Evolutionary conservation across 495 filamentous ascomycete species (phyloP), one percentile per base, ranked within the genome.

Genomic region (Echria macrotheca): DNA sequence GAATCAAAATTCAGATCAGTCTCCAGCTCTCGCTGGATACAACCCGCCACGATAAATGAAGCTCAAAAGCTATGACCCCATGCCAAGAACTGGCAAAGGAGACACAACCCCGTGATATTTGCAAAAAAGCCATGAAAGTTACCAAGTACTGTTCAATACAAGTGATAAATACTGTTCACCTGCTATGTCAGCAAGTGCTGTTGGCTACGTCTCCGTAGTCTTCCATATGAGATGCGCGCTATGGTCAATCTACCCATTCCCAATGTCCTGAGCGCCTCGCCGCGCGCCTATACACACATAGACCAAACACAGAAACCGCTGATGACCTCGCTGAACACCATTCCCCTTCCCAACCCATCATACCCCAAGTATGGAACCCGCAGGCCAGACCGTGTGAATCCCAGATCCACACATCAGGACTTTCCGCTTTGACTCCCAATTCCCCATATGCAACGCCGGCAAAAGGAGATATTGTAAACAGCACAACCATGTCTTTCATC

Each of bases 401-500:
- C 35, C 21, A 9, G 35, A 37, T 9, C 35, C 35, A 37, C 17
- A 9, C 35, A 14, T 6, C 2, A 37, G 21, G 8, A 14, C 35
- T 18, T 17, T 39, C 36, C n/a, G 10, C 18, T 10, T 18, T 17
- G 22, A 5, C 38, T 21, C 22, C 24, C 18, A 22, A 7, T 33
- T 35, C 25, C 28, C 23, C 44, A 46, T 35, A 46, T 35, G 28
- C 18, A 46, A 33, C 18, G 41, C 35, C 35, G 8, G 10, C 17
- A 37, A 37, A 12, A 6, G 12, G 17, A 37, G 10, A 37, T 18
- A 37, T 14, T 3, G 15, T n/a, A n/a, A n/a, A n/a, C n/a, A n/a
- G n/a, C n/a, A n/a, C n/a, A n/a, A 17, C 39, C 15, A 31, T 44
- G 24, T 15, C 12, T 14, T 29, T 29, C 29, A 11, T 60, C 58